Conservation (phyloP, 805 yeast species). For the Saccharomycopsis capsularis region DNA sequence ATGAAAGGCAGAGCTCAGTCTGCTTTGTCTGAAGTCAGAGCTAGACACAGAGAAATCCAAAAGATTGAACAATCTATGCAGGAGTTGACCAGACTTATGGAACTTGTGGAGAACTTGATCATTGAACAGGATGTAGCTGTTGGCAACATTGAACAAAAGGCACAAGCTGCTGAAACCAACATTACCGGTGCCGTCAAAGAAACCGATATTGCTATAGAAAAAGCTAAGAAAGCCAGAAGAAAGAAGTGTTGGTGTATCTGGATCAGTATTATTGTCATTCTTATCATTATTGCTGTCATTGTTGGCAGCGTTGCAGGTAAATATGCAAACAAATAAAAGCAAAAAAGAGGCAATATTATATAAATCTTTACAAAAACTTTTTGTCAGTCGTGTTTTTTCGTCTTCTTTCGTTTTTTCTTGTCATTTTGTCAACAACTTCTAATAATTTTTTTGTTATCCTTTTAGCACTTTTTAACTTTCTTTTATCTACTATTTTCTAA, state of each 20-base stretch:
- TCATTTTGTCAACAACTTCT: too few relatives aligned
- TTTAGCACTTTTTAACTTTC: too few relatives aligned
- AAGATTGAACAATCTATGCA: slow-evolving; percentile 94
- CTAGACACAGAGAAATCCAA: slow-evolving; percentile 90
- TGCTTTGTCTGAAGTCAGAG: slow-evolving; percentile 91
- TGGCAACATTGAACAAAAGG: slow-evolving; percentile 74
- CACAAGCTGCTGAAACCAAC: slow-evolving; percentile 77
- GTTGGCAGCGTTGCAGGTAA: slow-evolving; percentile 35
- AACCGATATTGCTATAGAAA: slow-evolving; percentile 80
- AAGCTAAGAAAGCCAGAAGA: slow-evolving; percentile 84
- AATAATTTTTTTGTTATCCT: too few relatives aligned
- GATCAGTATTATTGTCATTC: slow-evolving; percentile 51
- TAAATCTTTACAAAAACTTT: background rate
- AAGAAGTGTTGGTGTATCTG: slow-evolving; percentile 83
- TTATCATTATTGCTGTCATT: slow-evolving; percentile 60
- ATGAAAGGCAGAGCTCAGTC: slow-evolving; percentile 94
- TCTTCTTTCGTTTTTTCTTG: background rate
- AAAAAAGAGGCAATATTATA: background rate
- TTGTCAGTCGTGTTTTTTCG: background rate
- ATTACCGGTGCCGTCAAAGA: slow-evolving; percentile 93
- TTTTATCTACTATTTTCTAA: too few relatives aligned
- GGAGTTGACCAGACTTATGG: slow-evolving; percentile 88
- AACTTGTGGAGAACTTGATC: slow-evolving; percentile 93
- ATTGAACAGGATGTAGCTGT: slow-evolving; percentile 91
- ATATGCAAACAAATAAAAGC: slow-evolving; percentile 6